Conservation (phyloP, 305 asterid species). For the Fraxinus ornus region DNA sequence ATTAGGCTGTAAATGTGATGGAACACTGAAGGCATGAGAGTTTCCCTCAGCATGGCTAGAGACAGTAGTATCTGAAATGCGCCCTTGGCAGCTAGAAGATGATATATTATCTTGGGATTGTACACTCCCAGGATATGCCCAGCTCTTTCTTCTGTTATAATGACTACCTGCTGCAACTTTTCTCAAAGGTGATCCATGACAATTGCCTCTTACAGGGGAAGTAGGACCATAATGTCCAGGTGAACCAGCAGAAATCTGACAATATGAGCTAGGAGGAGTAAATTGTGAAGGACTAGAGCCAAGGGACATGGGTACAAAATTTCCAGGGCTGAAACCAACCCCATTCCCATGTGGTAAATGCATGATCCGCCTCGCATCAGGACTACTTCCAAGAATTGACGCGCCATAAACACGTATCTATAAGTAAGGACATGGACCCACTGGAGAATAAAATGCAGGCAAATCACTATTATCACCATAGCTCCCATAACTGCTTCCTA, state of each 20-base stretch:
- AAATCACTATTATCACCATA: slow-evolving; percentile 82
- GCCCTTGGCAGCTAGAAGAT: slow-evolving; percentile 68
- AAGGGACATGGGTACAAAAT: slow-evolving; percentile 86
- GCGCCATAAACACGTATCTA: no score
- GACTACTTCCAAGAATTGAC: slow-evolving; percentile 79
- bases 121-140: slow-evolving; percentile 61
- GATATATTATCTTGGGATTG: slow-evolving; percentile 66
- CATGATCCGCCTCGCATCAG: slow-evolving; percentile 81
- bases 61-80: slow-evolving; percentile 43
- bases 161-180: slow-evolving; percentile 80
- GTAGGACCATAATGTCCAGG: slow-evolving; percentile 96
- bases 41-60: slow-evolving; percentile 61
- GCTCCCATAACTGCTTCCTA: slow-evolving; percentile 94
- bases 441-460: slow-evolving; percentile 85
- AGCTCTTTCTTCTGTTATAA: slow-evolving; percentile 72
- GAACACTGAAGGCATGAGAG: slow-evolving; percentile 51
- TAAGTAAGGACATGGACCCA: no score
- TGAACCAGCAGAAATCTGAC: slow-evolving; percentile 72
- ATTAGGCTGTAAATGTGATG: slow-evolving; percentile 57
- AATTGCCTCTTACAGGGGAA: slow-evolving; percentile 88
- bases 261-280: slow-evolving; percentile 85
- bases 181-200: slow-evolving; percentile 87
- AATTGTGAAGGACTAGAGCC: slow-evolving; percentile 98
- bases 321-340: slow-evolving; percentile 91
- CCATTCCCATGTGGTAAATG: slow-evolving; percentile 74